Conservation (phyloP, 2,329 filamentous ascomycete genomes). For the Botrytis fragariae region DNA sequence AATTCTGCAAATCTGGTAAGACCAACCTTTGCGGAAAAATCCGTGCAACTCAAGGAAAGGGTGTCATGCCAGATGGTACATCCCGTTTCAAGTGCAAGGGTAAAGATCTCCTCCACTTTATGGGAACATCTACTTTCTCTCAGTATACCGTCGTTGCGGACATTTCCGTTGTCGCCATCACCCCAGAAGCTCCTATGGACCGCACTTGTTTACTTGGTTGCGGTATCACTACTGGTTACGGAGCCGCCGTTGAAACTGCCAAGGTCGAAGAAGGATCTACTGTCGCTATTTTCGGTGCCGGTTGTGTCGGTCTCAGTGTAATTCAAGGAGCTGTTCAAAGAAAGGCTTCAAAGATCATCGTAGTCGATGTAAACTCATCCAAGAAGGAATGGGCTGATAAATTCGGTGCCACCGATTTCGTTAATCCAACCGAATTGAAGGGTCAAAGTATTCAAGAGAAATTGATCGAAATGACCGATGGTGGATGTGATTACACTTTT, state of each 20-base stretch:
- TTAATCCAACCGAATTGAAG: constrained; percentile 81
- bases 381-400: constrained; percentile 93
- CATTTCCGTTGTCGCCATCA: constrained; percentile 95
- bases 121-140: constrained; percentile 98
- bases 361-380: constrained; percentile 75
- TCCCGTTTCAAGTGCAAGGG: constrained; percentile 93
- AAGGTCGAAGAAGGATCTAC: constrained; percentile 87
- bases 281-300: constrained; percentile 90
- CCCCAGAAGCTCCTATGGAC: constrained; percentile 89
- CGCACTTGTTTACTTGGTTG: constrained; percentile 93
- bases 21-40: constrained; percentile 99
- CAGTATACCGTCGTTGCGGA: constrained; percentile 99
- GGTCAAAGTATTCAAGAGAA: constrained; percentile 84
- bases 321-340: constrained; percentile 80
- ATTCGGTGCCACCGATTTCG: constrained; percentile 95
- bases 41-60: constrained; percentile 90
- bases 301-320: constrained; percentile 92
- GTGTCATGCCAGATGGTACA: constrained; percentile 96
- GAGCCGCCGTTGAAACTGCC: constrained; percentile 89
- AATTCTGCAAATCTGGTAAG: constrained; percentile 99
- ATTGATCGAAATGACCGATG: constrained; percentile 95
- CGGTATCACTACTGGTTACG: constrained; percentile 98
- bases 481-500: constrained; percentile 97
- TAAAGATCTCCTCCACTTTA: constrained; percentile 95
- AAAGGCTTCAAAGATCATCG: constrained; percentile 51